Percentiles rank a stretch among this genome's conserved stretches.
Conservation (phyloP, 2,329 filamentous ascomycete species). For the Paraphoma sp. region DNA sequence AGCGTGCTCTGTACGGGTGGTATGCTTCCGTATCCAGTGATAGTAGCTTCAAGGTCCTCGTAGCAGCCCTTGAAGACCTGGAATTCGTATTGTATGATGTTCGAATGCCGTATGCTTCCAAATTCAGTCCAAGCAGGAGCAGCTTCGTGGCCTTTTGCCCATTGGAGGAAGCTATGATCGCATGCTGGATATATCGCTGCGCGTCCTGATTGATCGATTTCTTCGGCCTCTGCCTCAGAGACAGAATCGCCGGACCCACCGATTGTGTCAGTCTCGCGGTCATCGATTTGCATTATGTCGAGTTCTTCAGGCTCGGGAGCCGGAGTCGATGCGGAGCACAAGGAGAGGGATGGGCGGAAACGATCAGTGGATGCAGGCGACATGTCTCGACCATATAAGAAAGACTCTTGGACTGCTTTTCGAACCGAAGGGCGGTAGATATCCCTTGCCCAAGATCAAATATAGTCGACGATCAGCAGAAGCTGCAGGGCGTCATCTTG, state of each 20-base stretch:
- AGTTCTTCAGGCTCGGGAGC: not conserved
- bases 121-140: conserved; percentile 5
- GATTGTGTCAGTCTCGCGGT: not conserved
- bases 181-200: not conserved
- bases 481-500: conserved; percentile 24
- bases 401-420: not conserved
- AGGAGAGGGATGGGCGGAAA: conserved; percentile 2
- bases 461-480: conserved; percentile 23
- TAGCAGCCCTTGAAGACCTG: not conserved
- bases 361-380: conserved; percentile 8
- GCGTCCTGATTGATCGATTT: not conserved
- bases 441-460: conserved; percentile 25
- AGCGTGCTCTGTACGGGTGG: too few relatives aligned
- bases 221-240: not conserved
- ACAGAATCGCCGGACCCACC: not conserved
- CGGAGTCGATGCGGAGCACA: not conserved
- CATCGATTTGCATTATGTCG: not conserved
- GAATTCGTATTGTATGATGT: conserved; percentile 9
- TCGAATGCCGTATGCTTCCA: conserved; percentile 7
- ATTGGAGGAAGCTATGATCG: conserved; percentile 6
- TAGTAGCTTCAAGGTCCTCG: not conserved
- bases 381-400: not conserved
- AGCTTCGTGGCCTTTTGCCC: not conserved
- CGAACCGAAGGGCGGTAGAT: conserved; percentile 14
- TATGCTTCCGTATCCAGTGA: too few relatives aligned